These are phyloP conservation scores for Discostella stelligeroides DNA, from an alignment of 108 stramenopile genomes.

Conservation along the genomic window DNA sequence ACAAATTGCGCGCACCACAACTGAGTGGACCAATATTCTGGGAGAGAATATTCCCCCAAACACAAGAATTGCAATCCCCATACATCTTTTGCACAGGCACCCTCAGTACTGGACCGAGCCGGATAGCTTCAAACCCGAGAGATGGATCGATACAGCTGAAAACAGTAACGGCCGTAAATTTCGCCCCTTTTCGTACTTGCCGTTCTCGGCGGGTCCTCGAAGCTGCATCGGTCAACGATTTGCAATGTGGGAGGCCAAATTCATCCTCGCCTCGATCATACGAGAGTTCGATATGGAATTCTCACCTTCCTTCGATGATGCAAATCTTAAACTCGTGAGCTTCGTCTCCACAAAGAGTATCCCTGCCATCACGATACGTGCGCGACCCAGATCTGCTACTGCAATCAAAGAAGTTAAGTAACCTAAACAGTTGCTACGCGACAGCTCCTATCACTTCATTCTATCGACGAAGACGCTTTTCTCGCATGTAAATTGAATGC, in stretches of 20 bases:
- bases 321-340: conserved; percentile 41
- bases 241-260: conserved; percentile 65
- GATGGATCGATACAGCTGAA: conserved; percentile 54
- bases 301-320: conserved; percentile 45
- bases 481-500: too few species aligned
- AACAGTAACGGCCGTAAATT: conserved; percentile 21
- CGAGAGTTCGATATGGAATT: conserved; percentile 45
- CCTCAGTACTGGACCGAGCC: conserved; percentile 69
- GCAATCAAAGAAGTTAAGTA: too few species aligned
- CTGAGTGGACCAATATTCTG: conserved; percentile 32
- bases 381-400: too few species aligned
- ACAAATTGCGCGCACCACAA: conserved; percentile 34
- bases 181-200: conserved; percentile 58
- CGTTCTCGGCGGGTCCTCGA: conserved; percentile 64
- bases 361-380: conserved; percentile 49
- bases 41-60: conserved; percentile 52
- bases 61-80: conserved; percentile 53
- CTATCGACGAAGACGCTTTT: too few species aligned
- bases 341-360: conserved; percentile 57
- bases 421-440: too few species aligned
- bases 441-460: too few species aligned
- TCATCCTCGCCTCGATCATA: conserved; percentile 60
- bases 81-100: conserved; percentile 57
- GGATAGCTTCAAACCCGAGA: conserved; percentile 61
- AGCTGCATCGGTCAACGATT: conserved; percentile 72